Conservation (phyloP, 1,139 yeast genomes). For the Blastobotrys malaysiensis region DNA sequence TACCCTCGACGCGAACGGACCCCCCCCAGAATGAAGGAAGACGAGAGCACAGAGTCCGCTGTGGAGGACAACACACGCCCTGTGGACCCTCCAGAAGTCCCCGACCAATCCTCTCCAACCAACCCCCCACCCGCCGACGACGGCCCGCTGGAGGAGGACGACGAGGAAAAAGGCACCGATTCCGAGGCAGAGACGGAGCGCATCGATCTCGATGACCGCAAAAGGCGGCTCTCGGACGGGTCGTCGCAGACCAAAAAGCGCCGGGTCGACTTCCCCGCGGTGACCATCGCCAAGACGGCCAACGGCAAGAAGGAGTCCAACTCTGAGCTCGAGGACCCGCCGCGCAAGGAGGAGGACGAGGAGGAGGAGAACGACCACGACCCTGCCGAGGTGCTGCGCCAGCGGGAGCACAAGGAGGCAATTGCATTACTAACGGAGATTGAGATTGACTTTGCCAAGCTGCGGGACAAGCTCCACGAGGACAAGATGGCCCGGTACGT, state of each 20-base stretch:
- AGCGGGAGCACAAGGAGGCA: constrained; percentile 51
- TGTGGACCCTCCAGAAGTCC: background rate
- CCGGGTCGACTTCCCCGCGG: constrained; percentile 13
- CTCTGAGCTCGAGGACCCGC: constrained; percentile 3
- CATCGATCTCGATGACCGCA: constrained; percentile 42
- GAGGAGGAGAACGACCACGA: constrained; percentile 16
- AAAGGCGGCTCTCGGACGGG: constrained; percentile 2
- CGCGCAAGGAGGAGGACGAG: constrained; percentile 11
- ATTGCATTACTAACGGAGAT: constrained; percentile 65
- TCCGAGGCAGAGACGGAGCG: constrained; percentile 80
- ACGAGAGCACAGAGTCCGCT: background rate
- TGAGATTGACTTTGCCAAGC: constrained; percentile 77
- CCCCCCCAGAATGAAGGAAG: background rate
- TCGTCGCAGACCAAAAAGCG: constrained; percentile 5
- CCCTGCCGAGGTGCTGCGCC: constrained; percentile 27
- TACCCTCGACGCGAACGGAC: background rate
- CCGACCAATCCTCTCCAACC: too few species aligned
- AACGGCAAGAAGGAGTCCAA: constrained; percentile 10
- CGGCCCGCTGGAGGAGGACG: background rate
- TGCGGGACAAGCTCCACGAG: constrained; percentile 57
- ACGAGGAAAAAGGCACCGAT: constrained; percentile 4
- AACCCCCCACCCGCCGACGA: too few species aligned
- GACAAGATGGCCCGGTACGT: constrained; percentile 66
- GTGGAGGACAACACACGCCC: background rate
- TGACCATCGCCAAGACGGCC: constrained; percentile 4